Evolutionary conservation across 2,329 filamentous ascomycete genomes (phyloP).

Genomic region (Laburnicola sp.): DNA sequence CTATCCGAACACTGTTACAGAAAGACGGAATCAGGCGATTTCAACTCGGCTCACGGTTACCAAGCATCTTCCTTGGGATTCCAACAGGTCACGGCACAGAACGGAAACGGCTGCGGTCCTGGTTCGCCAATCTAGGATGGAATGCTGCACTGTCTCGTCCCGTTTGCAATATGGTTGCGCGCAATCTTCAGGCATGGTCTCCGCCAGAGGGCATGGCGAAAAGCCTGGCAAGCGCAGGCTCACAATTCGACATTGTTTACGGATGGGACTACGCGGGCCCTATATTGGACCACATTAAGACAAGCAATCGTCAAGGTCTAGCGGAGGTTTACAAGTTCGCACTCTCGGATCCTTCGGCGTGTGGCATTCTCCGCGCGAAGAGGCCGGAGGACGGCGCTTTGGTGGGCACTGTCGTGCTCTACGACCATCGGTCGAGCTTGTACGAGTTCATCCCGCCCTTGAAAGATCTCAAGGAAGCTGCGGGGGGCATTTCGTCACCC

Average conservation of each 20-base stretch:
- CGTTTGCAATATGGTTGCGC: conserved; percentile 73
- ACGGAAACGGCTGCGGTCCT: conserved; percentile 66
- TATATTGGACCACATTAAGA: conserved; percentile 74
- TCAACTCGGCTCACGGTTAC: conserved; percentile 78
- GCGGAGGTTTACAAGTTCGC: conserved; percentile 79
- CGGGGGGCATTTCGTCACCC: conserved; percentile 79
- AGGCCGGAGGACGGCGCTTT: conserved; percentile 67
- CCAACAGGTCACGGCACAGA: conserved; percentile 67
- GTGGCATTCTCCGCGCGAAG: conserved; percentile 83
- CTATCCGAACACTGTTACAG: conserved; percentile 73
- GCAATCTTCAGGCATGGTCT: conserved; percentile 71
- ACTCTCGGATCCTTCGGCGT: conserved; percentile 69
- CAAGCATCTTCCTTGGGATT: conserved; percentile 84
- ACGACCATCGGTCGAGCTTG: conserved; percentile 69
- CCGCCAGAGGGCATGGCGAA: conserved; percentile 76
- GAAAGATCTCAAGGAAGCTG: conserved; percentile 59
- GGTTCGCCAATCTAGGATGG: conserved; percentile 92
- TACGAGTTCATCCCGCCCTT: conserved; percentile 71
- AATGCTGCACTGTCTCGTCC: conserved; percentile 67
- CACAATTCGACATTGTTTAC: conserved; percentile 82
- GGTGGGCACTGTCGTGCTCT: conserved; percentile 78
- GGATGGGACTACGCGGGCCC: conserved; percentile 74
- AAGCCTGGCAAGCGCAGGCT: conserved; percentile 70
- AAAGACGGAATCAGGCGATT: conserved; percentile 74
- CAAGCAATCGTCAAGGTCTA: conserved; percentile 74